Evolutionary conservation across 164 flowering plant genomes (phyloP).

Genomic region (Saururus chinensis): DNA sequence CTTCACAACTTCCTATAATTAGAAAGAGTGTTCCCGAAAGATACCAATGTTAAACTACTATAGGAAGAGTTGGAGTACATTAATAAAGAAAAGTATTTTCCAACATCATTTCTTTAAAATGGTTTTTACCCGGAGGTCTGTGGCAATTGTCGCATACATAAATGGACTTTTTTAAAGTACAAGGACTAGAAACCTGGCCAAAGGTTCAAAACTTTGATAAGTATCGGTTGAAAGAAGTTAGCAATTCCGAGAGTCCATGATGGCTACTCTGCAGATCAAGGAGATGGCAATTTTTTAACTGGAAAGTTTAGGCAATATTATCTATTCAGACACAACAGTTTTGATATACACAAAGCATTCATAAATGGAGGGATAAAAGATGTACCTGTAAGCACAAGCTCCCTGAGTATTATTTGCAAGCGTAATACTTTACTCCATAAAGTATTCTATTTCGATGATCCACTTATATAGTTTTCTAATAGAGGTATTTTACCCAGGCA

Average conservation of each 20-base stretch:
- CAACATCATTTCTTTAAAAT: no score
- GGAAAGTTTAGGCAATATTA: slow-evolving; percentile 12
- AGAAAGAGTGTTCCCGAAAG: no score
- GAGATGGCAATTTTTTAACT: slow-evolving; percentile 42
- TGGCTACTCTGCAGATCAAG: slow-evolving; percentile 48
- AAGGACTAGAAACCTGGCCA: slow-evolving; percentile 33
- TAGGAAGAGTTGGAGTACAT: no score
- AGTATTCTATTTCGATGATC: slow-evolving; percentile 64
- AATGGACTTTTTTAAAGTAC: slow-evolving; percentile 41
- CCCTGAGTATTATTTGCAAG: slow-evolving; percentile 52
- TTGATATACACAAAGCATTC: neutral
- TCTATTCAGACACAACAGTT: no score
- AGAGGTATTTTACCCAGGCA: slow-evolving; percentile 81
- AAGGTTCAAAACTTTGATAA: slow-evolving; percentile 25
- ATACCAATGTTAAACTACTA: neutral
- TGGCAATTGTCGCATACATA: slow-evolving; percentile 45
- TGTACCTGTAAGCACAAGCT: slow-evolving; percentile 48
- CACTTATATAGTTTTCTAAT: slow-evolving; percentile 45
- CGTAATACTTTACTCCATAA: slow-evolving; percentile 61
- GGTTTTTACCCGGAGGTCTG: slow-evolving; percentile 51
- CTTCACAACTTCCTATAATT: slow-evolving; percentile 67
- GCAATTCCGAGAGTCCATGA: slow-evolving; percentile 49
- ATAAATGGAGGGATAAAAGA: slow-evolving; percentile 4
- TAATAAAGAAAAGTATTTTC: neutral
- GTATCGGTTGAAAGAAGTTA: slow-evolving; percentile 77